A percentile compares a stretch with the other conserved stretches of the same genome.
These are phyloP conservation scores for Zasmidium citrigriseum DNA, from an alignment of 2,329 filamentous ascomycete species.

Conservation along the genomic window DNA sequence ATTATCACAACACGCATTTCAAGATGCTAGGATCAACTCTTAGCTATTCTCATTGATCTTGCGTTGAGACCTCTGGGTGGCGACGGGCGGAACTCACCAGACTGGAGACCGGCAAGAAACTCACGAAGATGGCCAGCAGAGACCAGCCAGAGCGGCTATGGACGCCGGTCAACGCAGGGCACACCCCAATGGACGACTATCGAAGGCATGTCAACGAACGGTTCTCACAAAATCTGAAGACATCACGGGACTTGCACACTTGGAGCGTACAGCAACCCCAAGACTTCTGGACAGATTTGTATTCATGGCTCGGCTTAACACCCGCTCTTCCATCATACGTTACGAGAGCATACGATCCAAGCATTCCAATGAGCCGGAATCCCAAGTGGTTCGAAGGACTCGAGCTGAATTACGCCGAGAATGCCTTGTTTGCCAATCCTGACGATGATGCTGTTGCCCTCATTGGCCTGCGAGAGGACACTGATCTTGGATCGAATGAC, in stretches of 20 bases:
- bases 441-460: conserved; percentile 40
- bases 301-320: conserved; percentile 39
- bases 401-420: conserved; percentile 45
- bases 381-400: conserved; percentile 42
- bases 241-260: conserved; percentile 40
- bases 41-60: too few relatives aligned
- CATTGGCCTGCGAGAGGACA: conserved; percentile 43
- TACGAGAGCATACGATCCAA: conserved; percentile 41
- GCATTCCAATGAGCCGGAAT: conserved; percentile 38
- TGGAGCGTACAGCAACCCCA: conserved; percentile 44
- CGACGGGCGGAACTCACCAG: too few relatives aligned
- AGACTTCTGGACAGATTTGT: conserved; percentile 48
- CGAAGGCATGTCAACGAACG: conserved; percentile 33
- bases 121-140: not conserved
- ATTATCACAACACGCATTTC: too few relatives aligned
- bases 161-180: conserved; percentile 21
- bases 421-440: conserved; percentile 40
- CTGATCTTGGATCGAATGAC: conserved; percentile 30
- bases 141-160: conserved; percentile 26
- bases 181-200: conserved; percentile 34
- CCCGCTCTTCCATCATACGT: conserved; percentile 36
- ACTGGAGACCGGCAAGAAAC: not conserved
- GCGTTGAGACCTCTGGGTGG: too few relatives aligned
- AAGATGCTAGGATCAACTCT: too few relatives aligned
- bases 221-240: conserved; percentile 25